Evolutionary conservation across 306 rosid genomes (phyloP), one percentile per base, ranked within the genome.

Genomic region (Geum urbanum): DNA sequence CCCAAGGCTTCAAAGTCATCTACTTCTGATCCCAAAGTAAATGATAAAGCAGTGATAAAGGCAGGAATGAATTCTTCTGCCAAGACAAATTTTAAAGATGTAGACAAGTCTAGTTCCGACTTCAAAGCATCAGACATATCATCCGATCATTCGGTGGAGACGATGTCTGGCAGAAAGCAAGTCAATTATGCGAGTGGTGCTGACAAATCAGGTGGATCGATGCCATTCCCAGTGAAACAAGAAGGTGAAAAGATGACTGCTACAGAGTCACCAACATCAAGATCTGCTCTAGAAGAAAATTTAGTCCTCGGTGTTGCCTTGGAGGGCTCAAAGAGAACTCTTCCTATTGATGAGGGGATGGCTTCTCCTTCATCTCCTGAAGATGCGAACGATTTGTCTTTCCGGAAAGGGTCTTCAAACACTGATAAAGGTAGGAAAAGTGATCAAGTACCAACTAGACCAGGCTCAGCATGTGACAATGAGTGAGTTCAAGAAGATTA

Each of bases 261-360:
- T 71, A 40, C 79, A 16, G 83, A 78, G 71, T 64, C 76, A 59
- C 74, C 80, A 52, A 44, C 77, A 59, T 59, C 85, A 18, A 85
- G 85, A 75, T 82, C 84, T 69, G 78, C 71, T 5, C 75, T 85
- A 55, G 96, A 92, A 81, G 96, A 92, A 56, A 92, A 92, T 72
- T 84, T 92, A 70, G 96, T 92, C 8, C 96, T 92, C 1, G 98
- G 92, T 44, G 97, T 92, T 74, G 97, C 98, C 67, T 81, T 92
- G 79, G 94, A 86, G 60, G 97, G 97, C 66, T 90, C 98, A 5
- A 92, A 92, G 88, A 85, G 96, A 80, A 92, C 91, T 37, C 98
- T 92, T 76, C 97, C 94, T 19, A 92, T 92, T 51, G 95, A 87
- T 78, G 94, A 88, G 13, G 90, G 15, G 24, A 72, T 54, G 73